Percentiles rank a stretch among this genome's conserved stretches.
Conservation (phyloP, 176 grass and related monocot species). For the Rhynchospora pubera region DNA sequence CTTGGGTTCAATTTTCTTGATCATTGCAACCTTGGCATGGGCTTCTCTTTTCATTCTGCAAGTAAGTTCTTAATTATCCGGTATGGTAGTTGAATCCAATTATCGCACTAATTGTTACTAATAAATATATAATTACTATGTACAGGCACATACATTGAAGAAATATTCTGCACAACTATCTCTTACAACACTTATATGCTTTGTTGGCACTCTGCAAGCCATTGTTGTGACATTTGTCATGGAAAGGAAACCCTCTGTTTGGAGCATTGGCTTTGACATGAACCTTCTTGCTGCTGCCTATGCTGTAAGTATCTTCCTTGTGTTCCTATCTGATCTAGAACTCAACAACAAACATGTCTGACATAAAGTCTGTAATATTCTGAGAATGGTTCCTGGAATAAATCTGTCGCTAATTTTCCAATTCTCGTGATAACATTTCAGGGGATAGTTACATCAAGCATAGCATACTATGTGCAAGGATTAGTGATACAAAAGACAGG, state of each 20-base stretch:
- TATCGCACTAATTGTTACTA: background rate
- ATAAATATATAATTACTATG: background rate
- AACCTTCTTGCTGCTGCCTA: conserved; percentile 99
- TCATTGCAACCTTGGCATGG: conserved; percentile 95
- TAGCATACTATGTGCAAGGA: conserved; percentile 97
- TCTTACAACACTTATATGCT: conserved; percentile 91
- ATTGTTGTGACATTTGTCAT: conserved; percentile 80
- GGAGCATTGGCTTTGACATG: conserved; percentile 96
- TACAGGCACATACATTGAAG: conserved; percentile 67
- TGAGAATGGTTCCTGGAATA: no score
- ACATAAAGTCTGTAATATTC: background rate
- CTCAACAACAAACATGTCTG: background rate
- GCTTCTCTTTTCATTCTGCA: conserved; percentile 91
- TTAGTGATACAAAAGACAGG: conserved; percentile 83
- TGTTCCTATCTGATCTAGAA: conserved; percentile 11
- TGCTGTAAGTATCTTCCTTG: conserved; percentile 38
- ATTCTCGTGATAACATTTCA: conserved; percentile 25
- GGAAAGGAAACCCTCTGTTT: conserved; percentile 74
- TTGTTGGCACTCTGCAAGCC: conserved; percentile 93
- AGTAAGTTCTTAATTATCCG: background rate
- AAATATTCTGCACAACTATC: conserved; percentile 80
- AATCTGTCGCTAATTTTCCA: background rate
- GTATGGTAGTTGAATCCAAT: background rate
- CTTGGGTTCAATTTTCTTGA: conserved; percentile 74
- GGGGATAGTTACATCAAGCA: conserved; percentile 92